Conservation (phyloP, 805 yeast genomes). For the Lachancea waltii region DNA sequence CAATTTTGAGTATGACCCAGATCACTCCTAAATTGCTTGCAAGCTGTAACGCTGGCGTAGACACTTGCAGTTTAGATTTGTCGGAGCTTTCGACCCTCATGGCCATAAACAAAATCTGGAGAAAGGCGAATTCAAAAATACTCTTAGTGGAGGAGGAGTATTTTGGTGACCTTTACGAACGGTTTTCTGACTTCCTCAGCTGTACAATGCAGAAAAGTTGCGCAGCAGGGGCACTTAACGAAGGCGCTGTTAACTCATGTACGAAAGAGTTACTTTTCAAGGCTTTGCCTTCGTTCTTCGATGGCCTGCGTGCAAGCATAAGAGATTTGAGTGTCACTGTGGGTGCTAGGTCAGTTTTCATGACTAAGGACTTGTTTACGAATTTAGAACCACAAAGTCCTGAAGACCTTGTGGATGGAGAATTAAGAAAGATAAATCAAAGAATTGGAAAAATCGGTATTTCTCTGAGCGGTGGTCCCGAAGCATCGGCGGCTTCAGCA, state of each 20-base stretch:
- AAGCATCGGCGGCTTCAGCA: slow-evolving; percentile 22
- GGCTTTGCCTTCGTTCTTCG: slow-evolving; percentile 33
- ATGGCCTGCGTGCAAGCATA: slow-evolving; percentile 22
- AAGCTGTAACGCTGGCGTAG: slow-evolving; percentile 20
- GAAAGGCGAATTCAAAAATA: slow-evolving; percentile 24
- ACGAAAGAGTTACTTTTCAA: slow-evolving; percentile 17
- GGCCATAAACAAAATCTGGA: slow-evolving; percentile 20
- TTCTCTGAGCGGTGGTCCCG: slow-evolving; percentile 1
- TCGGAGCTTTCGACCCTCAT: slow-evolving; percentile 29
- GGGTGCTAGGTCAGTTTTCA: slow-evolving; percentile 40
- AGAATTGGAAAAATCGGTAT: slow-evolving; percentile 18
- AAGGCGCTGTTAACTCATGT: background rate
- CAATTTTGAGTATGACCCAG: slow-evolving; percentile 18
- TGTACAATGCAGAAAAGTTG: slow-evolving; percentile 16
- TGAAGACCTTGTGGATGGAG: slow-evolving; percentile 37
- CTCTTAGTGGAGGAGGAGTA: slow-evolving; percentile 25
- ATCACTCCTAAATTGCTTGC: slow-evolving; percentile 20
- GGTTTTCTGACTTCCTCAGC: slow-evolving; percentile 22
- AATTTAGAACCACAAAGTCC: slow-evolving; percentile 30
- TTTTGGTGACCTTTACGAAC: slow-evolving; percentile 25
- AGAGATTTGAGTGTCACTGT: slow-evolving; percentile 23
- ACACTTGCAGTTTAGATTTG: slow-evolving; percentile 20
- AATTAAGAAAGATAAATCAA: slow-evolving; percentile 32
- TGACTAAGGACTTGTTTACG: slow-evolving; percentile 36
- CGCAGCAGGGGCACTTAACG: background rate